These are phyloP conservation scores for Imleria badia DNA, from an alignment of 768 basidiomycete genomes.

Conservation along the genomic window DNA sequence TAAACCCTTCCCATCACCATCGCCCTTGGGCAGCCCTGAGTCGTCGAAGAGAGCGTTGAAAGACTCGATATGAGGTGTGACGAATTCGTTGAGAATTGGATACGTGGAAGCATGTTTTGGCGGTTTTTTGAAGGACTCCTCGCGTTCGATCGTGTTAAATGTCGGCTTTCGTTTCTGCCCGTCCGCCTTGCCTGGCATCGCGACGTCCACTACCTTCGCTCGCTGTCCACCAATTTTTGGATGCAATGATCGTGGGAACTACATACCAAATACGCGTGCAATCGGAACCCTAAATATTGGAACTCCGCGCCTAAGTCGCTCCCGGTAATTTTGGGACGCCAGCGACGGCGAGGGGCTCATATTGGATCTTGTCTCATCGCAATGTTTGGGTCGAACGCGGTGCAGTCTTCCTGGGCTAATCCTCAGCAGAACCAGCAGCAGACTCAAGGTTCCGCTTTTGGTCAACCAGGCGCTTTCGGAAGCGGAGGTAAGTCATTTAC, in stretches of 20 bases:
- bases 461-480: conserved; percentile 68
- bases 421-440: conserved; percentile 64
- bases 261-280: conserved; percentile 19
- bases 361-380: conserved; percentile 18
- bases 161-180: conserved; percentile 46
- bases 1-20: conserved; percentile 77
- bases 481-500: conserved; percentile 41
- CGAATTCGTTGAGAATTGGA: conserved; percentile 87
- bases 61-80: conserved; percentile 90
- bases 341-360: conserved; percentile 25
- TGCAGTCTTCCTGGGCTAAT: conserved; percentile 68
- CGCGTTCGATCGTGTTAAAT: conserved; percentile 81
- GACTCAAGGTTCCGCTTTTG: conserved; percentile 59
- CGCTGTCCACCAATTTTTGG: conserved; percentile 12
- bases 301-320: conserved; percentile 21
- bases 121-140: conserved; percentile 76
- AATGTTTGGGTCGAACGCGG: conserved; percentile 60
- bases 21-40: conserved; percentile 70
- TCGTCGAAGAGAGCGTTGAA: conserved; percentile 98
- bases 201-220: background rate
- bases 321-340: conserved; percentile 12
- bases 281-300: conserved; percentile 18
- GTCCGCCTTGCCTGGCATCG: conserved; percentile 54
- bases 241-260: conserved; percentile 22
- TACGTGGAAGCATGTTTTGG: conserved; percentile 65